Evolutionary conservation across 176 grass and related monocot genomes (phyloP), one percentile per base, ranked within the genome.

Genomic region (Aegilops longissima): DNA sequence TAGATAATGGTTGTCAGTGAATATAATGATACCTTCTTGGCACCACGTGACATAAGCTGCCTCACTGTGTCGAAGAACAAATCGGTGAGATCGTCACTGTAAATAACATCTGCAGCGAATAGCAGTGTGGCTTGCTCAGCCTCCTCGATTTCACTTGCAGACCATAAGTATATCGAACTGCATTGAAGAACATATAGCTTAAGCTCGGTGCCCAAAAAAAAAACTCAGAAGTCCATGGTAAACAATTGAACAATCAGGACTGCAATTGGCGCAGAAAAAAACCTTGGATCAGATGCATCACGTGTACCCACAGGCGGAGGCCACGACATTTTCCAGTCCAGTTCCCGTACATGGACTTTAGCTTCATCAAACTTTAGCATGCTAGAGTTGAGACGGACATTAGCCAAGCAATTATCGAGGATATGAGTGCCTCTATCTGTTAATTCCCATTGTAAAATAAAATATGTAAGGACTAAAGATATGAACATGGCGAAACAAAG

Each of bases 91-190:
- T 92, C 85, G 18, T 98, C 92, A 40, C 86, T 94, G 64, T 98
- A 98, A 78, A 96, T 96, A 56, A 94, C 92, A 91, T 98, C 96
- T 20, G 90, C 93, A 40, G 96, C 90, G 27, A 96, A 92, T 56
- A 98, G 67, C 12, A 94, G 36, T 40, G 86, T 90, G 35, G 92
- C 91, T 84, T 82, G 77, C 85, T 92, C 93, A 73, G 88, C 92
- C 24, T 92, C 90, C 76, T 96, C 54, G 54, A 96, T 94, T 78
- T 96, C 96, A 85, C 13, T 49, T 80, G 40, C 17, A 69, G 78
- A 70, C 96, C 93, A 94, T 51, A 66, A 16, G 63, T 93, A 90
- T 79, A 36, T 93, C 30, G 39, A 88, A 70, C 89, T 91, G 52
- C 87, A 77, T 74, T 27, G 35, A 5, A 80, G 23, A 64, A 59